A percentile compares a stretch with the other conserved stretches of the same genome.
These are phyloP conservation scores for Thalassiosira profunda DNA, from an alignment of 108 stramenopile genomes.

Conservation along the genomic window DNA sequence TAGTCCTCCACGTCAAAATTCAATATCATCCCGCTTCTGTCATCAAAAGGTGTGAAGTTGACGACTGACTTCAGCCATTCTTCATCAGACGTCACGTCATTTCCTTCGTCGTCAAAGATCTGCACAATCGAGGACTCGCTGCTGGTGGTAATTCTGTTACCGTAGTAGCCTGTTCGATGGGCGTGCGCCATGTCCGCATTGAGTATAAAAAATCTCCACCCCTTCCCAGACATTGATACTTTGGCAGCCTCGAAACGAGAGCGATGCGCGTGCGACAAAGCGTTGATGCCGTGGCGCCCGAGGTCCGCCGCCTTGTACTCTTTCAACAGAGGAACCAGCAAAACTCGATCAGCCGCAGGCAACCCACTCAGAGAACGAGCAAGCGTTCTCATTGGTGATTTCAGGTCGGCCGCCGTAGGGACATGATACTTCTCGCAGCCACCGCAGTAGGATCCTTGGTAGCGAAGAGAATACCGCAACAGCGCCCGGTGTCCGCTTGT, in stretches of 20 bases:
- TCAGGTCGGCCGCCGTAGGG: too few species aligned
- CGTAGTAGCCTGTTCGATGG: not conserved
- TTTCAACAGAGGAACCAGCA: slow-evolving; percentile 3
- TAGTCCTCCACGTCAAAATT: not conserved
- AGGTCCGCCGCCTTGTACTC: slow-evolving; percentile 1
- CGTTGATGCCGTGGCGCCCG: slow-evolving; percentile 6
- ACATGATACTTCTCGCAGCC: too few species aligned
- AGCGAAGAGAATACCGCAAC: not conserved
- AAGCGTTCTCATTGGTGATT: not conserved
- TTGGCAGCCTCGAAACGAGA: slow-evolving; percentile 1
- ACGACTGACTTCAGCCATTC: slow-evolving; percentile 2
- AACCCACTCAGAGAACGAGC: not conserved
- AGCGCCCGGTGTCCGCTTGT: not conserved
- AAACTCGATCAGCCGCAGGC: slow-evolving; percentile 12
- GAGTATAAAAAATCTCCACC: slow-evolving; percentile 5
- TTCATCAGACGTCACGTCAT: not conserved
- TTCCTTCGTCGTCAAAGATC: slow-evolving; percentile 11
- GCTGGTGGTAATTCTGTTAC: not conserved
- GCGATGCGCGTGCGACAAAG: not conserved
- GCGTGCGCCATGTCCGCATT: not conserved
- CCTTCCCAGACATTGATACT: not conserved
- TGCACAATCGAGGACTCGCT: not conserved
- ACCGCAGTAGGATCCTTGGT: too few species aligned
- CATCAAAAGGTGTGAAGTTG: not conserved
- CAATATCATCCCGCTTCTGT: not conserved